Evolutionary conservation across 495 filamentous ascomycete genomes (phyloP).

Genomic region (Neurospora sp.): DNA sequence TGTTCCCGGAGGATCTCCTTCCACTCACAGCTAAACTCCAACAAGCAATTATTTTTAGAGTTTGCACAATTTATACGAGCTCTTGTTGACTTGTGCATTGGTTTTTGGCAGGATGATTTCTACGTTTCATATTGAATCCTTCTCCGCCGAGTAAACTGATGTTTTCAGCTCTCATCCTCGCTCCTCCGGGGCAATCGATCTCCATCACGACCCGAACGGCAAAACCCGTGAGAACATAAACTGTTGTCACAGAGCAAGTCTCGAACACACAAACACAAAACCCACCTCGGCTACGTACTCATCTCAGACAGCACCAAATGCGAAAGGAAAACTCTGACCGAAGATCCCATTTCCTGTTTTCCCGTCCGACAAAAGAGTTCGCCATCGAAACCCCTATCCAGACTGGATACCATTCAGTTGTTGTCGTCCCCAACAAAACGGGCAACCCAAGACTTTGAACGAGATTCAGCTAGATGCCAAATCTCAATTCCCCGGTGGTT

Average conservation of each 20-base stretch:
- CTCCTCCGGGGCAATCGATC: not conserved
- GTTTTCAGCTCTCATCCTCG: not conserved
- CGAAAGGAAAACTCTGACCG: not conserved
- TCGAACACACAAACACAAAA: not conserved
- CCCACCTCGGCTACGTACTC: not conserved
- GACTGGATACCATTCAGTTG: not conserved
- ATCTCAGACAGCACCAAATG: not conserved
- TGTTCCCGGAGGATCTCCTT: not conserved
- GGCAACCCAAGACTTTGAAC: not conserved
- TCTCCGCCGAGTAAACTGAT: no score
- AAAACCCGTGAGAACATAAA: not conserved
- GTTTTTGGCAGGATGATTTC: no score
- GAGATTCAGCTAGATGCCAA: not conserved
- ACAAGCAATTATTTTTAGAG: not conserved
- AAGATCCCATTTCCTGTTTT: not conserved
- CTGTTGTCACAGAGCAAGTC: not conserved
- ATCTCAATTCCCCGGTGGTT: not conserved
- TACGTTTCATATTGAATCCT: not conserved
- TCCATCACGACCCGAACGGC: not conserved
- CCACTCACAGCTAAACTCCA: not conserved
- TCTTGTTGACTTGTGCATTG: not conserved
- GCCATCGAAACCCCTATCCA: not conserved
- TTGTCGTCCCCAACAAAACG: not conserved
- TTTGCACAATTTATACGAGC: not conserved
- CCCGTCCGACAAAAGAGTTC: not conserved